Evolutionary conservation across 305 asterid species (phyloP).

Genomic region (Fraxinus xanthoxyloides): DNA sequence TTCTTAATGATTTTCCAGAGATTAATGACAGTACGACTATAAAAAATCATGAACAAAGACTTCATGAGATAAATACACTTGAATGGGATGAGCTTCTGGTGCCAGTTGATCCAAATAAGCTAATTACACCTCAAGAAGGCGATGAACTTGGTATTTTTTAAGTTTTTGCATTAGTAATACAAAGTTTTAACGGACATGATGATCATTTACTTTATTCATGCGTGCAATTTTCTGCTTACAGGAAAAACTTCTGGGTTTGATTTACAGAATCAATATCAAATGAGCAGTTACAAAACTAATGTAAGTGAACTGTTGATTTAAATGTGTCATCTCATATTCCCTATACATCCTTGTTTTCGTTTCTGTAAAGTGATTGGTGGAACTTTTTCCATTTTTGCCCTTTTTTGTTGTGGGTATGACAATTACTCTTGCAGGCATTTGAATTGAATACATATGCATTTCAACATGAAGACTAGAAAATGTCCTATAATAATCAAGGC

Average conservation of each 20-base stretch:
- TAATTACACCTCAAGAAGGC: slow-evolving; percentile 62
- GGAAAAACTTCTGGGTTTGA: slow-evolving; percentile 52
- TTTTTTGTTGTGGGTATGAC: neutral
- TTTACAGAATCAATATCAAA: slow-evolving; percentile 32
- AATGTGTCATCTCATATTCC: neutral
- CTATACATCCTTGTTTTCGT: slow-evolving; percentile 6
- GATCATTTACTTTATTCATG: slow-evolving; percentile 18
- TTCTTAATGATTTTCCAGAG: slow-evolving; percentile 46
- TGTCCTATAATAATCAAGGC: slow-evolving; percentile 3
- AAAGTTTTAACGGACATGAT: slow-evolving; percentile 8
- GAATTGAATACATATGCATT: neutral
- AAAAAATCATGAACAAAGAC: slow-evolving; percentile 67
- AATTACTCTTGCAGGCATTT: slow-evolving; percentile 1
- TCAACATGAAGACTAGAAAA: neutral
- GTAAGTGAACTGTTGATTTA: slow-evolving; percentile 44
- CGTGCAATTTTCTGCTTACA: slow-evolving; percentile 28
- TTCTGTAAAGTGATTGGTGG: slow-evolving; percentile 1
- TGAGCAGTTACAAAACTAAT: slow-evolving; percentile 24
- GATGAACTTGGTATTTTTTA: slow-evolving; percentile 4
- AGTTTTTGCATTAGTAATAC: neutral
- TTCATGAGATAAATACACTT: slow-evolving; percentile 85
- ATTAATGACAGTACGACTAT: slow-evolving; percentile 38
- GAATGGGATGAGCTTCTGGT: slow-evolving; percentile 98
- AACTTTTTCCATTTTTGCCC: neutral
- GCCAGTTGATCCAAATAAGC: slow-evolving; percentile 56